Base-by-base conservation (phyloP, 768 basidiomycete genomes). In the Crassisporium funariophilum region DNA sequence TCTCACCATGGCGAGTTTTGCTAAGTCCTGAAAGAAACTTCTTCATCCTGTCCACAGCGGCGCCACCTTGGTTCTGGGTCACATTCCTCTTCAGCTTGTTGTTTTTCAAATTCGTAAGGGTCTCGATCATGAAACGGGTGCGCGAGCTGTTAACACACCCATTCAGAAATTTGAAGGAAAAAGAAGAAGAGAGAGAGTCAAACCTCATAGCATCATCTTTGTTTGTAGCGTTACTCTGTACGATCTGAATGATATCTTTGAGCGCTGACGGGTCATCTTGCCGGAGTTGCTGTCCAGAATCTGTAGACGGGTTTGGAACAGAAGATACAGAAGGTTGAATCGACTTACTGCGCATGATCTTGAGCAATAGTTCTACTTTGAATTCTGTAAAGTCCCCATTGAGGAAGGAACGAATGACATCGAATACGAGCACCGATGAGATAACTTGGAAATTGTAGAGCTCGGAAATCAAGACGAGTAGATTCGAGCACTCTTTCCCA, bases 381-480 rank as follows among this genome's bases (percentile, higher is more conserved):
- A 88, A 81, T 64, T 98, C 95, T 0, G 77, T 74, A 43, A 95
- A 67, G 2, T 81, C 72, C 4, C 70, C 70, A 1, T 77, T 69
- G 37, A 98, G 72, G 36, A 98, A 76, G 11, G 76, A 73, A 6
- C 88, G 83, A 53, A 98, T 85, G 38, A 98, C 64, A 60, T 98
- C 97, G 67, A 93, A 98, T 37, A 98, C 70, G n/a, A 98, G 75
- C 9, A 86, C 70, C 46, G 84, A 91, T 2, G 91, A 91, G 43
- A 98, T 80, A 17, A 98, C 91, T 68, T 93, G 90, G 61, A 98
- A 94, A 62, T 98, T 98, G 73, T 98, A 98, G 15, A 99, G 71
- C 62, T 98, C 94, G 2, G 92, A 89, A 16, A 98, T 68, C 17
- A 98, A 78, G 1, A 91, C 81, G 33, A 95, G 77, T 24, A 99